Evolutionary conservation across 2,329 filamentous ascomycete species (phyloP).

Genomic region (Huntiella decipiens): DNA sequence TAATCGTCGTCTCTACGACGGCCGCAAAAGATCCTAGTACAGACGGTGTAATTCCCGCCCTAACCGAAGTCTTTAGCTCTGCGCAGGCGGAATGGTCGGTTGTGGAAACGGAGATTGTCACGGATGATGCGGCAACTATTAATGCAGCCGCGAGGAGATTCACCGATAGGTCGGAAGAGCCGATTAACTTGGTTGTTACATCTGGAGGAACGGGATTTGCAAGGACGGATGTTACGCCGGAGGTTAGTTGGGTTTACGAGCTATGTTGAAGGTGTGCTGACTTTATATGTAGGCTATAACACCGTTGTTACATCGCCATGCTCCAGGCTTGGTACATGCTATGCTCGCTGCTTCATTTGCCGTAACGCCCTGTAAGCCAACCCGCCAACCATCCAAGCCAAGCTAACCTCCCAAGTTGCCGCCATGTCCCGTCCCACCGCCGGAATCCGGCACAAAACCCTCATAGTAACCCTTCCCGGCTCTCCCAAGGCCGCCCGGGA

Average conservation of each 20-base stretch:
- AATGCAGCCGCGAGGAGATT: slow-evolving; percentile 53
- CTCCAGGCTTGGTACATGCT: slow-evolving; percentile 78
- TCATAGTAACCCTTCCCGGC: slow-evolving; percentile 79
- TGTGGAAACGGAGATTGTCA: slow-evolving; percentile 51
- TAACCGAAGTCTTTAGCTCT: slow-evolving; percentile 28
- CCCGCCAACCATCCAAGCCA: neutral
- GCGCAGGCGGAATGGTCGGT: slow-evolving; percentile 45
- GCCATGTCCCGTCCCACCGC: slow-evolving; percentile 93
- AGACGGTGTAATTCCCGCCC: slow-evolving; percentile 56
- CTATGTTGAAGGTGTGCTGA: neutral
- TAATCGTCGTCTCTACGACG: slow-evolving; percentile 82
- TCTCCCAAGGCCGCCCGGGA: slow-evolving; percentile 91
- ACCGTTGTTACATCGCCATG: slow-evolving; percentile 64
- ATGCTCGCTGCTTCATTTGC: slow-evolving; percentile 74
- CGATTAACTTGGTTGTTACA: slow-evolving; percentile 61
- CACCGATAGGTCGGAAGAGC: slow-evolving; percentile 43
- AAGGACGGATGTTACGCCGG: slow-evolving; percentile 66
- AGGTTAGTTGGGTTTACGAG: slow-evolving; percentile 31
- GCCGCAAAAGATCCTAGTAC: slow-evolving; percentile 60
- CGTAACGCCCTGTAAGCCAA: slow-evolving; percentile 71
- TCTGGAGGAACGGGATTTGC: slow-evolving; percentile 92
- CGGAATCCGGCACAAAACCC: slow-evolving; percentile 59
- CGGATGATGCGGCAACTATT: slow-evolving; percentile 58
- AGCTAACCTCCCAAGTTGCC: slow-evolving; percentile 42
- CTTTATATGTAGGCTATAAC: slow-evolving; percentile 43